Evolutionary conservation across 306 rosid genomes (phyloP), one percentile per base, ranked within the genome.

Genomic region (Begonia loranthoides): DNA sequence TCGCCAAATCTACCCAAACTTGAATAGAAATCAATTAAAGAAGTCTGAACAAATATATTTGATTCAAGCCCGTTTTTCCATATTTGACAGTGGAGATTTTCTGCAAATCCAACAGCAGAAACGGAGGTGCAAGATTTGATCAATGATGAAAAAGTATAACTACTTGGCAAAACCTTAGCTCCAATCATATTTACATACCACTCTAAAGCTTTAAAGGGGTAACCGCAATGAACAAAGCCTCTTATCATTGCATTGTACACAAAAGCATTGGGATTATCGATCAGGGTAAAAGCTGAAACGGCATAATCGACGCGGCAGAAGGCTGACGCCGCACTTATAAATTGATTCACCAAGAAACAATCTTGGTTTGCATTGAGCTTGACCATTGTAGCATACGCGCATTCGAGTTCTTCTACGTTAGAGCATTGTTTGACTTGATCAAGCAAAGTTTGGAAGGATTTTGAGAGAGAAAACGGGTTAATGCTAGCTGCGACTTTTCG

Each of bases 241-340:
- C 69, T 75, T 41, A 88, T 76, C 76, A 76, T 61, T 52, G 88
- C 76, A 60, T 84, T 79, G 59, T 76, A 79, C 66, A 77, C 93
- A 19, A 79, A 78, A 54, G 52, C 62, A 66, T 84, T 79, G 9
- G 88, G 84, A 55, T 60, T 65, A 24, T 66, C 72, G 57, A 76
- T 71, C 14, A 53, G 73, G 51, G 66, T 15, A 68, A 84, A 81
- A 64, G 79, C 83, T 12, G 61, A 58, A 66, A 38, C 58, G 4
- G 82, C 76, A 10, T 62, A 62, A 48, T 69, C 63, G 4, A 69
- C 8, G 48, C 28, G 39, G 49, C 19, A 51, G 46, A 65, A 60
- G 4, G 60, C 9, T 5, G 56, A 61, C 46, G 50, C 61, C 13
- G 60, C 54, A 9, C 72, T 22, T 47, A 74, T 61, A 43, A 74